Evolutionary conservation across 768 basidiomycete species (phyloP), one percentile per base, ranked within the genome.

Genomic region (Lanmaoa rubissima): DNA sequence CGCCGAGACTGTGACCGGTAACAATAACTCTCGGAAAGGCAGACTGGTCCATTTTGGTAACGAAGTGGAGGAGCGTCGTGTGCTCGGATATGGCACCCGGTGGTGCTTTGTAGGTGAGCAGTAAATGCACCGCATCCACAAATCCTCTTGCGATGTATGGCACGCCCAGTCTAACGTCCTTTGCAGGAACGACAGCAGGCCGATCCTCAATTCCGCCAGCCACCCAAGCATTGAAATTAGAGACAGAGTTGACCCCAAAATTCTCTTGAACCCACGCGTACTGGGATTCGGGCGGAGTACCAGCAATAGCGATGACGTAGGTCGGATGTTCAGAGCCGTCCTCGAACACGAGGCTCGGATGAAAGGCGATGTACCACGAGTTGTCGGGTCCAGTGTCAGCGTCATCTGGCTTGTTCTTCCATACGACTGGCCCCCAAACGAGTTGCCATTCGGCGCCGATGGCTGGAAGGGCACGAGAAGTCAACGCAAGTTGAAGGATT

Each of bases 401-500:
- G 0, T 46, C 21, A 6, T 47, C 58, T 21, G 64, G 54, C 2
- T 31, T 12, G 14, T 39, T 21, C 48, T 65, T 65, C 53, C 61
- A 63, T 11, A 60, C 53, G 16, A 57, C 50, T 4, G 61, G 64
- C 1, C 64, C 55, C 57, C 55, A 63, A 14, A 51, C 56, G 14
- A 64, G 19, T 19, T 42, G 2, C 60, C 60, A 65, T 16, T 39
- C 32, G 12, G 17, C 5, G 14, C 31, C 45, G 17, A 39, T 6
- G 9, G 2, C 1, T 1, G 54, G 51, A 21, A 60, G 48, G 19
- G 14, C 8, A 8, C 17, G 3, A 6, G 13, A 1, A 24, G 39
- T 16, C 16, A 60, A 34, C 12, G 2, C 8, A 4, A 13, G 4
- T n/a, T 40, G 26, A 40, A 64, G 49, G 16, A 17, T 9, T 12